A percentile compares a stretch with the other conserved stretches of the same genome.
Conservation (phyloP, 805 yeast species). For the Teunomyces aglyptinius region DNA sequence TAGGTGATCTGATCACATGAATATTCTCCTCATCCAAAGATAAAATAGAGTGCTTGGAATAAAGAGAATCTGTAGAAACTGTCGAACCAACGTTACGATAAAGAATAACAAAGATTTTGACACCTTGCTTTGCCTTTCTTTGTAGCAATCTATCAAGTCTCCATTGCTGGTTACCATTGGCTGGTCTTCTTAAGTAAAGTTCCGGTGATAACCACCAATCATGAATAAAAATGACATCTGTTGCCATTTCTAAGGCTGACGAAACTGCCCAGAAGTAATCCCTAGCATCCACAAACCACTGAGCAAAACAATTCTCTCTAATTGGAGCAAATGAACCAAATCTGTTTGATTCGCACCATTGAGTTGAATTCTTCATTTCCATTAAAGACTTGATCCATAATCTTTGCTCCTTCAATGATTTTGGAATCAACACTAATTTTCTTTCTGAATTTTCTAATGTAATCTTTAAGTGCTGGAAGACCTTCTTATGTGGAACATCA, state of each 20-base stretch:
- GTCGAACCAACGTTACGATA: constrained; percentile 93
- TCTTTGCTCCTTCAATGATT: constrained; percentile 59
- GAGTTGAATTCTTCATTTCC: constrained; percentile 62
- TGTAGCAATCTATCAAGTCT: constrained; percentile 85
- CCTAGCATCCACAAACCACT: constrained; percentile 95
- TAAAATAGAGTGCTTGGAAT: constrained; percentile 90
- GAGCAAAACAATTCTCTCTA: constrained; percentile 80
- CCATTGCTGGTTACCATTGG: constrained; percentile 92
- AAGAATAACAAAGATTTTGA: constrained; percentile 85
- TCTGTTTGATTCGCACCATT: constrained; percentile 73
- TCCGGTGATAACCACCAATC: constrained; percentile 99
- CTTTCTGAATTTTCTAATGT: constrained; percentile 74
- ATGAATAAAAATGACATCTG: constrained; percentile 88
- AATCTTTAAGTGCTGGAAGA: constrained; percentile 52
- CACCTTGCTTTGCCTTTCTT: constrained; percentile 91
- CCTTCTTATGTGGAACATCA: constrained; percentile 33
- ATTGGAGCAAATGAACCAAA: constrained; percentile 94
- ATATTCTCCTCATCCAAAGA: constrained; percentile 78
- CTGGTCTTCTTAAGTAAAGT: constrained; percentile 87
- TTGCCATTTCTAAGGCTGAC: constrained; percentile 88
- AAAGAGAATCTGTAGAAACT: constrained; percentile 88
- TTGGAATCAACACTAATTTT: constrained; percentile 68
- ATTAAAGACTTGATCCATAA: constrained; percentile 76
- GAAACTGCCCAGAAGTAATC: constrained; percentile 97
- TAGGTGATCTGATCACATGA: constrained; percentile 91